These are phyloP conservation scores for Starmerella apis DNA, from an alignment of 805 yeast genomes.

Conservation along the genomic window DNA sequence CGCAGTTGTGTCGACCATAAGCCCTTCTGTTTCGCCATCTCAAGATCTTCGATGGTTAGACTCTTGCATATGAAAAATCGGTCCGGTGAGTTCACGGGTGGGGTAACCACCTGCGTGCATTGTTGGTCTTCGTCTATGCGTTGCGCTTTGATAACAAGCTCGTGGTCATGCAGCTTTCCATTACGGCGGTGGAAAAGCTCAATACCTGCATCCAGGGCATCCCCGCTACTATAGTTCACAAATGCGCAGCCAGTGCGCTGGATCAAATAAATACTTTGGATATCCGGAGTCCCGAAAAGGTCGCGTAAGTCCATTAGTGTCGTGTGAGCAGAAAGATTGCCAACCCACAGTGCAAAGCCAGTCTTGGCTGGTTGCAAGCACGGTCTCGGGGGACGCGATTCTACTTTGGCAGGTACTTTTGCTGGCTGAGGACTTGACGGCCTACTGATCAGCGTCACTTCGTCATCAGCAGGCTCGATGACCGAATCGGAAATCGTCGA, in stretches of 20 bases:
- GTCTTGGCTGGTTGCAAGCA: constrained; percentile 52
- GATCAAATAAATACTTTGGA: constrained; percentile 34
- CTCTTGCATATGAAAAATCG: constrained; percentile 36
- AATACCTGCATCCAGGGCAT: constrained; percentile 30
- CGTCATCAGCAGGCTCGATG: not conserved
- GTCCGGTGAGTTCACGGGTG: constrained; percentile 18
- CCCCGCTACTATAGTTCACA: constrained; percentile 31
- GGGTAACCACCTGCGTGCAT: not conserved
- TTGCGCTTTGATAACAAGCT: constrained; percentile 29
- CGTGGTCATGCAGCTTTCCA: constrained; percentile 29
- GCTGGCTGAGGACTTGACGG: constrained; percentile 4
- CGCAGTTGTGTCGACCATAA: constrained; percentile 37
- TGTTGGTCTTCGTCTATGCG: constrained; percentile 3
- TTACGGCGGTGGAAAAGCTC: constrained; percentile 27
- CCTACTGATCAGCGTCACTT: not conserved
- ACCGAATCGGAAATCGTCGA: not conserved
- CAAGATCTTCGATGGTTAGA: constrained; percentile 33
- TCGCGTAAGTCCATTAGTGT: constrained; percentile 31
- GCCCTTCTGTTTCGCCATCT: constrained; percentile 30
- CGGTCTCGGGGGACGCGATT: constrained; percentile 52
- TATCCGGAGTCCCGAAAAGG: constrained; percentile 33
- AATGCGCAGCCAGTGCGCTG: constrained; percentile 37
- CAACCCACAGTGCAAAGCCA: constrained; percentile 41
- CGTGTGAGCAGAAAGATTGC: constrained; percentile 34
- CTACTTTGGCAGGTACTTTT: not conserved